phyloP scores from a whole-genome alignment of 148 eudicot genomes.

The Chenopodium formosanum region DNA sequence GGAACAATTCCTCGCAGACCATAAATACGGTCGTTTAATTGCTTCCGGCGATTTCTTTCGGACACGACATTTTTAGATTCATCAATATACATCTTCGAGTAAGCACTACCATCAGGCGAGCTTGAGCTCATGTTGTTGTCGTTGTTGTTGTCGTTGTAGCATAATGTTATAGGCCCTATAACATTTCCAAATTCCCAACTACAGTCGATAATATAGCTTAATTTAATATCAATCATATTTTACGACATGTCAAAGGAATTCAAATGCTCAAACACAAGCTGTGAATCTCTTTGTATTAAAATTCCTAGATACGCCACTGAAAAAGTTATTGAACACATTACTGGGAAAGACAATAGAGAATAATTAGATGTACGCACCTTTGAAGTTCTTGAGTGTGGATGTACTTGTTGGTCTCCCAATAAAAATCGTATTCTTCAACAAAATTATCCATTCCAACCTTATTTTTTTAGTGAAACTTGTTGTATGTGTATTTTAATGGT shows the following conservation, averaged over 20 bases:
- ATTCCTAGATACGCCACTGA: not conserved
- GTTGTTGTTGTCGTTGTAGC: slow-evolving; percentile 45
- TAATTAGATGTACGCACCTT: slow-evolving; percentile 29
- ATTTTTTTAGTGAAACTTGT: not conserved
- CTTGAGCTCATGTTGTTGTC: slow-evolving; percentile 35
- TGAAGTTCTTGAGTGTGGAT: slow-evolving; percentile 54
- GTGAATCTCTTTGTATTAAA: too few relatives aligned
- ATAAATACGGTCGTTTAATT: slow-evolving; percentile 71
- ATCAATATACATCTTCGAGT: slow-evolving; percentile 41
- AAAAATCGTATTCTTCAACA: slow-evolving; percentile 39
- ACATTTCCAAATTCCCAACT: slow-evolving; percentile 53
- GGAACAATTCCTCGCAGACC: slow-evolving; percentile 87
- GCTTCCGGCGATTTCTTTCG: slow-evolving; percentile 72
- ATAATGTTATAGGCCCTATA: slow-evolving; percentile 34
- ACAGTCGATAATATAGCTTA: not conserved
- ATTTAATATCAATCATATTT: not conserved
- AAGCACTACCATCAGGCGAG: slow-evolving; percentile 65
- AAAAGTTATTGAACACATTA: too few relatives aligned
- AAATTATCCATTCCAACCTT: slow-evolving; percentile 41
- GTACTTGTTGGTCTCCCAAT: slow-evolving; percentile 68
- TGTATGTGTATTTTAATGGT: not conserved
- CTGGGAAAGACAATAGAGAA: too few relatives aligned
- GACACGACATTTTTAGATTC: slow-evolving; percentile 49
- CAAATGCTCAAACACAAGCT: too few relatives aligned
- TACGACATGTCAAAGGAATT: too few relatives aligned